Percentiles rank a stretch among this genome's conserved stretches.
phyloP scores from a whole-genome alignment of 2,329 filamentous ascomycete genomes.

The Diaporthe humulicola region DNA sequence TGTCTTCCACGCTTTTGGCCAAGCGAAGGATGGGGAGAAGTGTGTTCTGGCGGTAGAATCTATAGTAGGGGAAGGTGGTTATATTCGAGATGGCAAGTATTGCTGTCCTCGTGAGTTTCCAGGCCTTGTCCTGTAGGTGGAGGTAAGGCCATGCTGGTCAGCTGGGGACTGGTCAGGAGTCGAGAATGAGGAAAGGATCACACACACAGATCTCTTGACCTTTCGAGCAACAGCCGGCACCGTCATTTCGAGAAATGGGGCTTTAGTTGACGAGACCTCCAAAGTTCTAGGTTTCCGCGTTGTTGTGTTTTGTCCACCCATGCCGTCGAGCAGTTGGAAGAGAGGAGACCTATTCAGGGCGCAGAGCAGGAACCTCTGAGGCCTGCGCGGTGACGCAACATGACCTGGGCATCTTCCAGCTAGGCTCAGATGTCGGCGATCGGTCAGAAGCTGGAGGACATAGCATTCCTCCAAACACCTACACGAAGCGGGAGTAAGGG shows the following conservation, averaged over 20 bases:
- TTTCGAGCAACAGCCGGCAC: not conserved
- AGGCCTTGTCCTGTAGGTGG: not conserved
- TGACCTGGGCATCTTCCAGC: not conserved
- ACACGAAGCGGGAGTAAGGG: not conserved
- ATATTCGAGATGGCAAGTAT: not conserved
- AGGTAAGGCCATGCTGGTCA: not conserved
- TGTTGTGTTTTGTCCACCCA: not conserved
- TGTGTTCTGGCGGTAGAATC: constrained; percentile 18
- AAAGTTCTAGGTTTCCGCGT: no score
- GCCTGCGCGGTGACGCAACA: constrained; percentile 7
- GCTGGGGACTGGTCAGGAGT: not conserved
- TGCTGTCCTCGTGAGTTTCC: not conserved
- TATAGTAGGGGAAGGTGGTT: not conserved
- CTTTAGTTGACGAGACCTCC: not conserved
- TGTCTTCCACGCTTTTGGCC: not conserved
- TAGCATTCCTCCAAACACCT: not conserved
- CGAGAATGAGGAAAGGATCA: not conserved
- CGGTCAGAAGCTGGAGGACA: not conserved
- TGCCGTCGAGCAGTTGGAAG: not conserved
- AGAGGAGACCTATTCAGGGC: not conserved
- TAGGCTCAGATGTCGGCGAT: not conserved
- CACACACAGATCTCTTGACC: not conserved
- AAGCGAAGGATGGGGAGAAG: not conserved
- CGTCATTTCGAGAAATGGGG: not conserved
- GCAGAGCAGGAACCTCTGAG: not conserved